Conservation (phyloP, 169 alveolate species). For the Perkinsus chesapeaki region DNA sequence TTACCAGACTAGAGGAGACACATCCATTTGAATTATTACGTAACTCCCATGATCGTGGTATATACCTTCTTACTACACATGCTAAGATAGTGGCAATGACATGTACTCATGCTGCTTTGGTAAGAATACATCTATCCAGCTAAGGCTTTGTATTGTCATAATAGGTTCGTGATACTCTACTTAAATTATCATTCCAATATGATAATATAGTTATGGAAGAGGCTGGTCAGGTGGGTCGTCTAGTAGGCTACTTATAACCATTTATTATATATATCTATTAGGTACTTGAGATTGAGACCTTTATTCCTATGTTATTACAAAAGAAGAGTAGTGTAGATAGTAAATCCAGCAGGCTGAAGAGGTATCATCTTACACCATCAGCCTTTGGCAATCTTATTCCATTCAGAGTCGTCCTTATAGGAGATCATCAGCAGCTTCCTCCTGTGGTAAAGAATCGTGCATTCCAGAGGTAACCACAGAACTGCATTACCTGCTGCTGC, state of each 20-base stretch:
- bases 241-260: background rate
- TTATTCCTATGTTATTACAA: conserved; percentile 78
- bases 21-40: conserved; percentile 83
- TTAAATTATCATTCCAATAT: conserved; percentile 54
- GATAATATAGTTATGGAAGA: conserved; percentile 76
- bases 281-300: conserved; percentile 67
- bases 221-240: conserved; percentile 66
- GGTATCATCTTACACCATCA: background rate
- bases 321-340: conserved; percentile 36
- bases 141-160: conserved; percentile 17
- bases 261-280: background rate
- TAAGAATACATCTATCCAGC: conserved; percentile 65
- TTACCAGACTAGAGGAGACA: conserved; percentile 60
- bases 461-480: background rate
- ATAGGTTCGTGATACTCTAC: conserved; percentile 1
- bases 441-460: conserved; percentile 77
- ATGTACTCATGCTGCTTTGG: conserved; percentile 89
- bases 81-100: conserved; percentile 89
- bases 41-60: conserved; percentile 77
- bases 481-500: background rate
- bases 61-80: conserved; percentile 71
- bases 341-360: background rate
- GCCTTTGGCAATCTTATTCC: background rate
- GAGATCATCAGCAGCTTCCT: conserved; percentile 86
- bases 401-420: conserved; percentile 72